Percentiles rank a stretch among this genome's conserved stretches.
phyloP scores from a whole-genome alignment of 495 filamentous ascomycete species.

The Umbilicaria muhlenbergii region DNA sequence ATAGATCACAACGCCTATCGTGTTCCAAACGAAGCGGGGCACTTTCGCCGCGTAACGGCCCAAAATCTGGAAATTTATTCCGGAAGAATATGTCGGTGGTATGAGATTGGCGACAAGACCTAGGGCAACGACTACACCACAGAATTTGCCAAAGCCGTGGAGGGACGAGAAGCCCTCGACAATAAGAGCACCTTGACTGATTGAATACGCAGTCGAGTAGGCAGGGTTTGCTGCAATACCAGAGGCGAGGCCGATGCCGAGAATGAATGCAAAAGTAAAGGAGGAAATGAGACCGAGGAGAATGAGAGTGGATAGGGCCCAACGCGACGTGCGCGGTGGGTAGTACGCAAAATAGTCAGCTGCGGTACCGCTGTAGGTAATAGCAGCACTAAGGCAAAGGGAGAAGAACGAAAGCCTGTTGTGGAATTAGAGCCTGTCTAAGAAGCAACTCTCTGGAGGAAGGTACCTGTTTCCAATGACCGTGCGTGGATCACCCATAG shows the following conservation, averaged over 20 bases:
- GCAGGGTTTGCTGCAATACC: constrained; percentile 35
- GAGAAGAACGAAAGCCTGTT: constrained; percentile 49
- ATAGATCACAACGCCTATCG: constrained; percentile 41
- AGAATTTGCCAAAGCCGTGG: constrained; percentile 56
- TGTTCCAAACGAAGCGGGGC: constrained; percentile 50
- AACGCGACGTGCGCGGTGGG: constrained; percentile 31
- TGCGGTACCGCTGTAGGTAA: constrained; percentile 44
- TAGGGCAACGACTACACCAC: constrained; percentile 52
- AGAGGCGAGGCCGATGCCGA: constrained; percentile 54
- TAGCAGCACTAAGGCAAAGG: constrained; percentile 44
- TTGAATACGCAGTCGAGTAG: constrained; percentile 39
- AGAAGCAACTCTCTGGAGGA: neutral
- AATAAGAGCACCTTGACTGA: constrained; percentile 42
- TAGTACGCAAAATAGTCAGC: constrained; percentile 56
- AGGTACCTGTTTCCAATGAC: constrained; percentile 35
- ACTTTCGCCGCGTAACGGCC: constrained; percentile 38
- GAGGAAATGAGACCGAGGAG: constrained; percentile 34
- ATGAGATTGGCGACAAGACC: constrained; percentile 59
- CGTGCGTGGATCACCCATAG: constrained; percentile 34
- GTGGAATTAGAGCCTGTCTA: neutral
- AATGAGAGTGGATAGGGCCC: constrained; percentile 14
- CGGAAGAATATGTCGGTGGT: constrained; percentile 51
- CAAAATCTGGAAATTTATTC: constrained; percentile 54
- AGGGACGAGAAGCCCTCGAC: constrained; percentile 48
- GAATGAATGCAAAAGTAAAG: constrained; percentile 45